Conservation (phyloP, 2,329 filamentous ascomycete genomes). For the Ophiostoma piceae region DNA sequence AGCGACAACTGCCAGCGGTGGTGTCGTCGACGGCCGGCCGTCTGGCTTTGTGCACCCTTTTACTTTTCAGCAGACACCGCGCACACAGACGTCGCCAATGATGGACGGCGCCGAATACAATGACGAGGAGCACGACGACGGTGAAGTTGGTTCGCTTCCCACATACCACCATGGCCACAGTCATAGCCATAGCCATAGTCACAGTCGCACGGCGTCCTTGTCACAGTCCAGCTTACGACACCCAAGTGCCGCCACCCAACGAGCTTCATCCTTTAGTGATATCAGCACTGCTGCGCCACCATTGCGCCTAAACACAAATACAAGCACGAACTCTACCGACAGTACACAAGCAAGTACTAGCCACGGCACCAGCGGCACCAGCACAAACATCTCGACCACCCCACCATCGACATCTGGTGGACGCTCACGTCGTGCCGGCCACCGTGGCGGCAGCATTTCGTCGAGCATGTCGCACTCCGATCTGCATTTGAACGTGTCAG, state of each 20-base stretch:
- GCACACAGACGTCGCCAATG: conserved; percentile 55
- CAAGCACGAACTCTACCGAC: neutral
- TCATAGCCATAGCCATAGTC: conserved; percentile 24
- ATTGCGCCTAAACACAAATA: conserved; percentile 39
- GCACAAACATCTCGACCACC: neutral
- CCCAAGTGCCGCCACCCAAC: conserved; percentile 38
- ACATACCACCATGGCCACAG: conserved; percentile 24
- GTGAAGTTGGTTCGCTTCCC: conserved; percentile 23
- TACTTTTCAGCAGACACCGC: conserved; percentile 56
- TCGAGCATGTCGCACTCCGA: conserved; percentile 45
- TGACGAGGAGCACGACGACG: conserved; percentile 37
- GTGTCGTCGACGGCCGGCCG: conserved; percentile 38
- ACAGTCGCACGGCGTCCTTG: conserved; percentile 30
- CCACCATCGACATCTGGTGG: conserved; percentile 26
- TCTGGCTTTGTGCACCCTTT: conserved; percentile 54
- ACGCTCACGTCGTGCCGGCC: conserved; percentile 18
- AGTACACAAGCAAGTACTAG: neutral
- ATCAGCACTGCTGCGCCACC: conserved; percentile 32
- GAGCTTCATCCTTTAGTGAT: conserved; percentile 40
- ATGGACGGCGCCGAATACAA: conserved; percentile 55
- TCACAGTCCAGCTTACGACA: conserved; percentile 34
- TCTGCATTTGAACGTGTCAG: conserved; percentile 37
- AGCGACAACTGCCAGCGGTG: conserved; percentile 51
- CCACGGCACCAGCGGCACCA: neutral
- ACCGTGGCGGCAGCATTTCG: conserved; percentile 32